Evolutionary conservation across 1,284 basidiomycete species (phyloP).

Genomic region (Taiwanofungus camphoratus): DNA sequence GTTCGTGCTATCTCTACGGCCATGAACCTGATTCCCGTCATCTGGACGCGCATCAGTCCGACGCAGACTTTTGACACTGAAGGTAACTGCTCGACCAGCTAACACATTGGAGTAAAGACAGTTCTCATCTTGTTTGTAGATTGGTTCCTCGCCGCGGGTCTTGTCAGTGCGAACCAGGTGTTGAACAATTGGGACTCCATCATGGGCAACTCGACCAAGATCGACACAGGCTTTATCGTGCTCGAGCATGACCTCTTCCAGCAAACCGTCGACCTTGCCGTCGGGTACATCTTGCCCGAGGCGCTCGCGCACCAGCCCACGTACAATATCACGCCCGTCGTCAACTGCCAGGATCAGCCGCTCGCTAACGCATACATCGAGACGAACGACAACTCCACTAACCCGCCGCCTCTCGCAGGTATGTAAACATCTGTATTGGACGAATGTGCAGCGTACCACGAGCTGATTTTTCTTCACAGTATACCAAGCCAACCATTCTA

Average conservation of each 20-base stretch:
- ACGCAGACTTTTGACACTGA: conserved; percentile 58
- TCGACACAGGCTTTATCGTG: conserved; percentile 61
- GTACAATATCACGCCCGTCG: conserved; percentile 62
- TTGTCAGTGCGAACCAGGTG: conserved; percentile 51
- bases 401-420: conserved; percentile 40
- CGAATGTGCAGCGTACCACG: no score
- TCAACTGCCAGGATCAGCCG: conserved; percentile 57
- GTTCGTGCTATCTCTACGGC: conserved; percentile 72
- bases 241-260: conserved; percentile 74
- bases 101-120: background rate
- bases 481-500: no score
- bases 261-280: conserved; percentile 61
- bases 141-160: conserved; percentile 70
- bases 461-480: no score
- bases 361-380: conserved; percentile 61
- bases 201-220: conserved; percentile 42
- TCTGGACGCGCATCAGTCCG: conserved; percentile 63
- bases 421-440: no score
- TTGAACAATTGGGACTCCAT: conserved; percentile 62
- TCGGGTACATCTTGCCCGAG: conserved; percentile 68
- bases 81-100: no score
- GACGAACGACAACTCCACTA: conserved; percentile 56
- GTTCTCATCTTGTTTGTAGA: conserved; percentile 37
- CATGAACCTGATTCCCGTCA: conserved; percentile 61
- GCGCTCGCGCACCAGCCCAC: conserved; percentile 53